These are phyloP conservation scores for Torulaspora quercuum DNA, from an alignment of 805 yeast species.

Conservation along the genomic window DNA sequence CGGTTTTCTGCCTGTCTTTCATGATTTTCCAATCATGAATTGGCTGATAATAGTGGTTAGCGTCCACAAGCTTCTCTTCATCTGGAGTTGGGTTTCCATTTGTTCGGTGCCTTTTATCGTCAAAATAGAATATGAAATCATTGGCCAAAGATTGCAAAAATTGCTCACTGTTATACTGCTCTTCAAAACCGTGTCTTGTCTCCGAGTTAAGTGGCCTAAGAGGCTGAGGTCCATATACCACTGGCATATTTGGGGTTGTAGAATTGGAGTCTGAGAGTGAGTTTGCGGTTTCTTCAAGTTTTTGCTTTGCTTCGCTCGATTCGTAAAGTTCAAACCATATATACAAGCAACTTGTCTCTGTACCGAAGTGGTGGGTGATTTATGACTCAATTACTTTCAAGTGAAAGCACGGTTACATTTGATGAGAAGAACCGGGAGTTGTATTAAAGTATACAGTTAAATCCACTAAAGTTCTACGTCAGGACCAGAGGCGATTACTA, in stretches of 20 bases:
- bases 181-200: conserved; percentile 68
- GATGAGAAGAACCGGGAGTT: no score
- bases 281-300: no score
- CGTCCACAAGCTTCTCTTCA: conserved; percentile 46
- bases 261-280: no score
- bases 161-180: conserved; percentile 48
- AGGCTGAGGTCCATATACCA: conserved; percentile 38
- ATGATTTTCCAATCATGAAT: conserved; percentile 88
- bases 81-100: conserved; percentile 74
- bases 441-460: no score
- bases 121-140: conserved; percentile 78
- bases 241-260: conserved; percentile 22
- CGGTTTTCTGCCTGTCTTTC: conserved; percentile 87
- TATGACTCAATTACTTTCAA: no score
- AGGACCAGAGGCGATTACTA: no score
- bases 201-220: conserved; percentile 50
- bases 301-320: no score
- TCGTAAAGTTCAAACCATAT: no score
- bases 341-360: no score
- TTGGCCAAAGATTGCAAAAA: conserved; percentile 54
- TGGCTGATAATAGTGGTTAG: conserved; percentile 55
- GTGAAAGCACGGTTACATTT: no score
- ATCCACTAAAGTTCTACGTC: no score
- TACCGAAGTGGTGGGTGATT: no score
- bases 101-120: conserved; percentile 87